Percentiles rank a stretch among this genome's conserved stretches.
Evolutionary conservation across 2,329 filamentous ascomycete species (phyloP).

Genomic region (Zymoseptoria pseudotritici): DNA sequence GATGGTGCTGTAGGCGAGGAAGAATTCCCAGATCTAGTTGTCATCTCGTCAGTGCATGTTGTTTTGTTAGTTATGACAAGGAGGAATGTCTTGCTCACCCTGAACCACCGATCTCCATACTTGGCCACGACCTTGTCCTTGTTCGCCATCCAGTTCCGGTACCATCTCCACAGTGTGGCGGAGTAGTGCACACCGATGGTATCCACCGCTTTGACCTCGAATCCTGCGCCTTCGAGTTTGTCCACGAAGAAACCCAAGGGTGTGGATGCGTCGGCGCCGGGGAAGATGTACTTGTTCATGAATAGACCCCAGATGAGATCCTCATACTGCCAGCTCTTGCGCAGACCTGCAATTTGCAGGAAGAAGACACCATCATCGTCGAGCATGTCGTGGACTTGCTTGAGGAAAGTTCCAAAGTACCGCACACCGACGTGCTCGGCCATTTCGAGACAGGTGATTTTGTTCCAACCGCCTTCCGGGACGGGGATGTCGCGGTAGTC

Average conservation of each 20-base stretch:
- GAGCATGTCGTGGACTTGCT: conserved; percentile 88
- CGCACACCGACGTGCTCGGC: conserved; percentile 96
- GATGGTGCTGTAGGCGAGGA: conserved; percentile 80
- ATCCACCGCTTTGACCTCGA: conserved; percentile 86
- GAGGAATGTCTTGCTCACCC: conserved; percentile 48
- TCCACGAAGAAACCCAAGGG: conserved; percentile 83
- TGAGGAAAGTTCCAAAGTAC: conserved; percentile 72
- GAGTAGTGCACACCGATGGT: conserved; percentile 96
- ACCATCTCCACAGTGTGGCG: conserved; percentile 95
- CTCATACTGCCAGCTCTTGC: conserved; percentile 95
- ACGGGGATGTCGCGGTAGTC: conserved; percentile 93
- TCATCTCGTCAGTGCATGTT: conserved; percentile 1
- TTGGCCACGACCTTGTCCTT: conserved; percentile 86
- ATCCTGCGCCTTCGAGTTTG: conserved; percentile 76
- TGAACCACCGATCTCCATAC: conserved; percentile 93
- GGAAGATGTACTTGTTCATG: conserved; percentile 99
- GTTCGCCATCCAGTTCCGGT: conserved; percentile 96
- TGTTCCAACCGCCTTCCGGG: conserved; percentile 69
- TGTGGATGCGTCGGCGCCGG: conserved; percentile 89
- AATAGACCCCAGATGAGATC: conserved; percentile 97
- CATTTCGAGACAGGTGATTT: conserved; percentile 98
- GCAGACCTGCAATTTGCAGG: conserved; percentile 88
- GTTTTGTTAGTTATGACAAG: background rate
- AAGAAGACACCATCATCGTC: conserved; percentile 95
- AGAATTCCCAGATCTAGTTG: conserved; percentile 76